Conservation (phyloP, 768 basidiomycete species). For the Lyophyllum atratum region DNA sequence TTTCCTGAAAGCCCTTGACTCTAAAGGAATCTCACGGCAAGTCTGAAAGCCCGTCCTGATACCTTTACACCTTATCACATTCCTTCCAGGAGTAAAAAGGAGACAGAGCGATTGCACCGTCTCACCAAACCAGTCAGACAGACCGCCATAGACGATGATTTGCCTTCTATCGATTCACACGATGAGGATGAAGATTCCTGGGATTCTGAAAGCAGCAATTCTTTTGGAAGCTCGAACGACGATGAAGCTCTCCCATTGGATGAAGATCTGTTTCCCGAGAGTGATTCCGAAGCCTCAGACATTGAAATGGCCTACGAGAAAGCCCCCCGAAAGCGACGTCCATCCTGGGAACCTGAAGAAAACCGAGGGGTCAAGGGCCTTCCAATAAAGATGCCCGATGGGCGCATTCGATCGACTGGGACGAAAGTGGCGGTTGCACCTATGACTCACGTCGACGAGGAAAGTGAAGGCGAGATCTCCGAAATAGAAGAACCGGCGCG, state of each 20-base stretch:
- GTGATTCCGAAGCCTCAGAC: conserved; percentile 52
- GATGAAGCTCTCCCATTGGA: conserved; percentile 33
- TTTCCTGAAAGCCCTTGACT: conserved; percentile 76
- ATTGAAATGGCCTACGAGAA: conserved; percentile 78
- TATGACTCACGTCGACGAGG: conserved; percentile 13
- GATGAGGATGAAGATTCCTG: conserved; percentile 59
- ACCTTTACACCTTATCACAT: conserved; percentile 3
- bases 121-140: conserved; percentile 59
- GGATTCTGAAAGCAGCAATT: conserved; percentile 43
- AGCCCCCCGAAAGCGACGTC: conserved; percentile 51
- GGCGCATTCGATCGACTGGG: conserved; percentile 67
- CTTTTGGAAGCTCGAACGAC: conserved; percentile 26
- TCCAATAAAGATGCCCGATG: conserved; percentile 86
- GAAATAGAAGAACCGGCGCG: conserved; percentile 31
- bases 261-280: conserved; percentile 23
- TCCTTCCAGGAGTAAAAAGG: conserved; percentile 76
- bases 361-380: conserved; percentile 60
- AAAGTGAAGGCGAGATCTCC: conserved; percentile 25
- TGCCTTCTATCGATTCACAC: conserved; percentile 72
- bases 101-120: conserved; percentile 70
- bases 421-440: conserved; percentile 25
- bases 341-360: conserved; percentile 47
- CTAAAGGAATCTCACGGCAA: conserved; percentile 79
- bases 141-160: conserved; percentile 48
- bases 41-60: conserved; percentile 19